These are phyloP conservation scores for Xylariales sp. DNA, from an alignment of 2,329 filamentous ascomycete genomes.

Conservation along the genomic window DNA sequence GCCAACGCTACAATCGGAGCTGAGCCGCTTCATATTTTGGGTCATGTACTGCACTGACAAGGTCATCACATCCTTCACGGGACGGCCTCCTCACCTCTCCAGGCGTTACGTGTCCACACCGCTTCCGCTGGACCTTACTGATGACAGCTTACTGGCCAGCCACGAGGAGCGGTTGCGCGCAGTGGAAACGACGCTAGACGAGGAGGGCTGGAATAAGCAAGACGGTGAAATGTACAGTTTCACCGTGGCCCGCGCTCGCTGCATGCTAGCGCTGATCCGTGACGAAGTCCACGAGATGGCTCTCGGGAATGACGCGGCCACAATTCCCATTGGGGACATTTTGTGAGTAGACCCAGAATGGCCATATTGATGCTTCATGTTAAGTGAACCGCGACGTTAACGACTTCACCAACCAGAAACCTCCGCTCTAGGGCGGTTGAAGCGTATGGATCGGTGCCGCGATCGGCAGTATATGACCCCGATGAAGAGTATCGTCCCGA, in stretches of 20 bases:
- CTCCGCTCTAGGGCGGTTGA: too few species aligned
- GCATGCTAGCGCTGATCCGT: constrained; percentile 40
- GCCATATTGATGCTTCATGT: too few species aligned
- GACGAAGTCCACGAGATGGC: constrained; percentile 58
- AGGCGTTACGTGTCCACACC: constrained; percentile 31
- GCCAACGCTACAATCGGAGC: not conserved
- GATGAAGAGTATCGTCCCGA: too few species aligned
- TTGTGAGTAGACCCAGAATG: too few species aligned
- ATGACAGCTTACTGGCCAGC: constrained; percentile 28
- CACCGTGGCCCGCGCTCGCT: constrained; percentile 23
- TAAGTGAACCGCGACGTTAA: too few species aligned
- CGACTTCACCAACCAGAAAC: too few species aligned
- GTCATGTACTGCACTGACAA: not conserved
- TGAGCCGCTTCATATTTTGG: not conserved
- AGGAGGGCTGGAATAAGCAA: constrained; percentile 32
- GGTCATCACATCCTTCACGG: constrained; percentile 27
- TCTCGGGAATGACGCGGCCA: constrained; percentile 29
- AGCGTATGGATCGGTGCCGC: too few species aligned
- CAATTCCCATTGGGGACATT: not conserved
- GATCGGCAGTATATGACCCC: too few species aligned
- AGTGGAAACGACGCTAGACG: constrained; percentile 23
- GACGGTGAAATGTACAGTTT: constrained; percentile 22
- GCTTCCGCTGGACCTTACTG: constrained; percentile 32
- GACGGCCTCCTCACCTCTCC: constrained; percentile 32
- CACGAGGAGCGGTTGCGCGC: constrained; percentile 15